Conservation (phyloP, 1,284 basidiomycete species). For the Crepidotus sp. region DNA sequence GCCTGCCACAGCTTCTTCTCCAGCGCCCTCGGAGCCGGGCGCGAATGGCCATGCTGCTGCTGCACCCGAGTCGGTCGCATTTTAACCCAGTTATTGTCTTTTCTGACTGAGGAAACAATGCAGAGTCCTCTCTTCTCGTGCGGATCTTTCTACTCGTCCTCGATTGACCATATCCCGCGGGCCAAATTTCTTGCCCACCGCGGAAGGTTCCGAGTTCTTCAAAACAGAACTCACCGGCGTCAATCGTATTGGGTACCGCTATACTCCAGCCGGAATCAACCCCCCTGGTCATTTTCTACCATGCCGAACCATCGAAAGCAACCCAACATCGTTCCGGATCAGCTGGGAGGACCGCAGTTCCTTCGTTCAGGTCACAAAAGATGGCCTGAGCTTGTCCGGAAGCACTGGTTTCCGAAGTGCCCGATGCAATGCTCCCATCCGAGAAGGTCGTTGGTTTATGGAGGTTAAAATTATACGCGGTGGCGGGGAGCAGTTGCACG, state of each 20-base stretch:
- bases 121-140: constrained; percentile 52
- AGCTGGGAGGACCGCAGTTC: constrained; percentile 85
- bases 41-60: constrained; percentile 25
- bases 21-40: constrained; percentile 37
- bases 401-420: constrained; percentile 89
- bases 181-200: constrained; percentile 51
- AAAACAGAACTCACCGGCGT: constrained; percentile 62
- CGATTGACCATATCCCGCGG: constrained; percentile 63
- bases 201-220: constrained; percentile 48
- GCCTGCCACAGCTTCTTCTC: constrained; percentile 31
- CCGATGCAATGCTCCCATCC: constrained; percentile 81
- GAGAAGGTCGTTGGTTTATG: constrained; percentile 92
- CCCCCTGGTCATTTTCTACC: constrained; percentile 49
- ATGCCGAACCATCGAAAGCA: constrained; percentile 73
- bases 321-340: constrained; percentile 57
- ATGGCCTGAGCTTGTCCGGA: constrained; percentile 72
- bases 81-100: constrained; percentile 3
- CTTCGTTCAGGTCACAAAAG: constrained; percentile 72
- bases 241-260: constrained; percentile 73
- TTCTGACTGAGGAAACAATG: constrained; percentile 17
- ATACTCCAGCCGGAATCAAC: constrained; percentile 71
- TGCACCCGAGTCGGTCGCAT: constrained; percentile 29
- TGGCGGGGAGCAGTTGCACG: constrained; percentile 51
- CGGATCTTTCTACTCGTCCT: constrained; percentile 56
- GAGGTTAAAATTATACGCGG: constrained; percentile 80